Evolutionary conservation across 1,139 yeast genomes (phyloP).

Genomic region (Zygosaccharomyces pseudobailii): DNA sequence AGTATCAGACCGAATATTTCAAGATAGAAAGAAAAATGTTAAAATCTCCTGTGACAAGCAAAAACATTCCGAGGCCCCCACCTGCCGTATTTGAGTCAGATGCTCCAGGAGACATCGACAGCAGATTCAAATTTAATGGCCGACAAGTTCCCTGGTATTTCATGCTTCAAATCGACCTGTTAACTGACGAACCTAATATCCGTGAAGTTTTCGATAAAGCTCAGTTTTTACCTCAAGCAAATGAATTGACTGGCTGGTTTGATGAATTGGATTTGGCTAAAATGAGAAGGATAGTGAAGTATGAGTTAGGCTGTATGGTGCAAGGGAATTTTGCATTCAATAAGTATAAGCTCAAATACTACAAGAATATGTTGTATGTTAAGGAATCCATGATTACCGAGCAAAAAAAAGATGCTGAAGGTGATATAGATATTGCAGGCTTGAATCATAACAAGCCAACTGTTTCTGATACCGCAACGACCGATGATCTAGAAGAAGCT

Average conservation of each 20-base stretch:
- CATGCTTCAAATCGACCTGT: constrained; percentile 77
- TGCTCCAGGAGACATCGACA: constrained; percentile 31
- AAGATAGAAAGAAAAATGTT: constrained; percentile 34
- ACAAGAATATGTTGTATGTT: constrained; percentile 32
- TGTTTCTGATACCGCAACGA: constrained; percentile 17
- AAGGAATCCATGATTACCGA: constrained; percentile 28
- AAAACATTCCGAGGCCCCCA: constrained; percentile 35
- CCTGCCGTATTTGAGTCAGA: constrained; percentile 33
- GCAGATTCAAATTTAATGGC: constrained; percentile 69
- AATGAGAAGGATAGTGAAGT: constrained; percentile 64
- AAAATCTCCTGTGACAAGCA: constrained; percentile 39
- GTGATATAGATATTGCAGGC: constrained; percentile 28
- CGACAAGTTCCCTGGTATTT: constrained; percentile 60
- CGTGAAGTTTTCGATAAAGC: constrained; percentile 43
- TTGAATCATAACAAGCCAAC: constrained; percentile 15
- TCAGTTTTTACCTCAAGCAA: constrained; percentile 39
- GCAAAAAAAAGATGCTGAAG: constrained; percentile 29
- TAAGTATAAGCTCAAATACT: constrained; percentile 39
- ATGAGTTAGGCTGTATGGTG: constrained; percentile 60
- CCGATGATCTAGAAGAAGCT: constrained; percentile 24
- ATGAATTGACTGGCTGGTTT: constrained; percentile 73
- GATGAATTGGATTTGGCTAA: constrained; percentile 56
- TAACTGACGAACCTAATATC: constrained; percentile 60
- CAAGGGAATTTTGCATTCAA: constrained; percentile 40
- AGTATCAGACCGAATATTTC: constrained; percentile 82